A percentile compares a stretch with the other conserved stretches of the same genome.
Evolutionary conservation across 441 rosid species (phyloP).

Genomic region (Isatis lusitanica): DNA sequence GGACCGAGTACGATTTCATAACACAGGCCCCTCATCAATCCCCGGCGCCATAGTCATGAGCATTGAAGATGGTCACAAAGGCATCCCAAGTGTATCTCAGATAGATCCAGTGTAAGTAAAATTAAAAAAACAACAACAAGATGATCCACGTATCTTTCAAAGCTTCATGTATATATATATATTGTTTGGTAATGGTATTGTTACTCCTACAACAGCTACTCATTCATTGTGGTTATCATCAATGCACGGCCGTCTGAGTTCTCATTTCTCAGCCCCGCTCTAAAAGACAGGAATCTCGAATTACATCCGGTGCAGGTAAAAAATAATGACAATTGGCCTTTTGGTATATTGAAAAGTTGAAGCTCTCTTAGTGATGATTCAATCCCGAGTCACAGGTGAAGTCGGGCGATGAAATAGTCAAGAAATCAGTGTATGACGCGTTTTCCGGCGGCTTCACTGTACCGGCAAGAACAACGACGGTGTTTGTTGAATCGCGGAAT

Average conservation of each 20-base stretch:
- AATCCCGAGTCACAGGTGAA: constrained; percentile 41
- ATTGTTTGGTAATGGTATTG: not conserved
- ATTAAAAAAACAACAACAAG: not conserved
- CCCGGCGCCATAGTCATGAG: constrained; percentile 89
- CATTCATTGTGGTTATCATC: constrained; percentile 67
- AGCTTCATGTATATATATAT: not conserved
- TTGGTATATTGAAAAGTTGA: not conserved
- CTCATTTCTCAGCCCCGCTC: constrained; percentile 48
- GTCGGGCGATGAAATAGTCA: constrained; percentile 65
- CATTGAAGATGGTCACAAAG: constrained; percentile 82
- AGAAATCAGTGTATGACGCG: constrained; percentile 61
- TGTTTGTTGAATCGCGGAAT: constrained; percentile 63
- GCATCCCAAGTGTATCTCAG: constrained; percentile 60
- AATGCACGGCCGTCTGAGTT: constrained; percentile 66
- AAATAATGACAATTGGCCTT: not conserved
- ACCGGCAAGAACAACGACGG: constrained; percentile 68
- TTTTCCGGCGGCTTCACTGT: constrained; percentile 59
- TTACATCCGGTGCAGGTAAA: constrained; percentile 88
- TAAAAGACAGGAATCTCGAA: constrained; percentile 55
- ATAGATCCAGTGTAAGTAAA: constrained; percentile 72
- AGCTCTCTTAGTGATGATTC: not conserved
- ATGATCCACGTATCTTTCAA: not conserved
- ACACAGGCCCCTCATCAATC: constrained; percentile 69
- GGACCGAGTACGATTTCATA: constrained; percentile 82
- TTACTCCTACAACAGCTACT: constrained; percentile 61